Conservation (phyloP, 2,329 filamentous ascomycete genomes). For the Colletotrichum cuscutae region DNA sequence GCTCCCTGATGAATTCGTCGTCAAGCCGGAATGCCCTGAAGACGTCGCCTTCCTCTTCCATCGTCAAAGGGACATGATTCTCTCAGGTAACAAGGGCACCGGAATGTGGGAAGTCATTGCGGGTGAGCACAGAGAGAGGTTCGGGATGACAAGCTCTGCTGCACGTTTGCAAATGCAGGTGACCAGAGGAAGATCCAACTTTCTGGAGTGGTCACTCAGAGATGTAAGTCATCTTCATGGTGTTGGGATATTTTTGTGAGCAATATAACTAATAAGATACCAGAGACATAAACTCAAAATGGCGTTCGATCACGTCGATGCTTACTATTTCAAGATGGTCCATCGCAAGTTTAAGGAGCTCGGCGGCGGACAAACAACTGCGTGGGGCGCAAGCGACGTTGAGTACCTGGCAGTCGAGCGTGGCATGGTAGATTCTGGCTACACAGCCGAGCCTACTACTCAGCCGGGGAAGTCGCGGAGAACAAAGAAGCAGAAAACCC, state of each 20-base stretch:
- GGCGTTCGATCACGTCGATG: slow-evolving; percentile 2
- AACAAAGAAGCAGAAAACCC: slow-evolving; percentile 52
- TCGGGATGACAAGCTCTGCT: slow-evolving; percentile 52
- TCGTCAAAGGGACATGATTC: slow-evolving; percentile 52
- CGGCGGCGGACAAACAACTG: slow-evolving; percentile 59
- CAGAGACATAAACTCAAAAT: background rate
- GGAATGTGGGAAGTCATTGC: slow-evolving; percentile 69
- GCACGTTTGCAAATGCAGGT: slow-evolving; percentile 68
- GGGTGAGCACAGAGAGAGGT: slow-evolving; percentile 49
- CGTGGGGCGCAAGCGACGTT: slow-evolving; percentile 61
- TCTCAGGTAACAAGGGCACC: slow-evolving; percentile 60
- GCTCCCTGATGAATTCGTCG: slow-evolving; percentile 43
- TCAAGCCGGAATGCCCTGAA: slow-evolving; percentile 57
- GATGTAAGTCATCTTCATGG: slow-evolving; percentile 56
- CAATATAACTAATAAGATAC: background rate
- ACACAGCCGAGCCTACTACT: slow-evolving; percentile 44
- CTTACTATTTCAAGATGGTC: slow-evolving; percentile 49
- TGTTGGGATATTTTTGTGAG: background rate
- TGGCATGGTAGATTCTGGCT: slow-evolving; percentile 55
- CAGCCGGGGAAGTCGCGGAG: slow-evolving; percentile 50
- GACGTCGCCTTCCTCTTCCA: slow-evolving; percentile 62
- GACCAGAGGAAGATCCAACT: slow-evolving; percentile 59
- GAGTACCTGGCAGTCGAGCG: slow-evolving; percentile 60
- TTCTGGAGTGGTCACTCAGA: slow-evolving; percentile 57
- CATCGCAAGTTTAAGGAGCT: slow-evolving; percentile 58